A percentile compares a stretch with the other conserved stretches of the same genome.
Evolutionary conservation across 2,329 filamentous ascomycete genomes (phyloP).

Genomic region (Fusarium austroafricanum): DNA sequence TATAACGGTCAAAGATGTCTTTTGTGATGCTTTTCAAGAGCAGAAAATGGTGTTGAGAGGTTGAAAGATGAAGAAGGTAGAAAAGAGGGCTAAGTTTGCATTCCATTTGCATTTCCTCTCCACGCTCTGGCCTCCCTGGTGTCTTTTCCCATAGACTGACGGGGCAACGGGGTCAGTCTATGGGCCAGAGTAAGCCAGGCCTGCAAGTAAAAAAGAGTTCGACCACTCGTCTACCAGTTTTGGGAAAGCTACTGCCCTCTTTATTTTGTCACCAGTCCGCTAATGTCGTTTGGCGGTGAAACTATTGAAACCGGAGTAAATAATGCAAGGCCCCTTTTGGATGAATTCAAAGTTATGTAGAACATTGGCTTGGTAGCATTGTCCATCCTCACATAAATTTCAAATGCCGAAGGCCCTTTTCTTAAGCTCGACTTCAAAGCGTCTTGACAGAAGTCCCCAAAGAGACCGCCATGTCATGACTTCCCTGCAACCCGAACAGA

Average conservation of each 20-base stretch:
- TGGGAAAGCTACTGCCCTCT: background rate
- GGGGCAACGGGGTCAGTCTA: conserved; percentile 43
- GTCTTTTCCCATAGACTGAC: conserved; percentile 49
- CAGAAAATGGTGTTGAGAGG: conserved; percentile 40
- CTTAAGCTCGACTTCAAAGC: background rate
- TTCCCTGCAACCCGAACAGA: background rate
- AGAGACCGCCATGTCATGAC: too few species aligned
- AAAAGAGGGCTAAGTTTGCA: conserved; percentile 39
- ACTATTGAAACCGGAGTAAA: conserved; percentile 39
- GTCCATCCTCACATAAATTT: conserved; percentile 21
- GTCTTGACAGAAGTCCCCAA: background rate
- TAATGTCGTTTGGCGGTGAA: conserved; percentile 38
- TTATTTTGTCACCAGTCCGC: conserved; percentile 11
- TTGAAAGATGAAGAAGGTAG: conserved; percentile 41
- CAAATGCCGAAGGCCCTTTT: background rate
- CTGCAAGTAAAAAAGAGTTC: conserved; percentile 2
- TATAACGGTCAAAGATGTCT: conserved; percentile 5
- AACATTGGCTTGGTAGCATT: conserved; percentile 1
- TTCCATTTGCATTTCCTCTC: conserved; percentile 41
- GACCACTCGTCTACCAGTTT: accelerated
- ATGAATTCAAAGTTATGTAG: conserved; percentile 18
- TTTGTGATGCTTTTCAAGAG: conserved; percentile 18
- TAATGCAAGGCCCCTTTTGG: conserved; percentile 36
- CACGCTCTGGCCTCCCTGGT: conserved; percentile 43
- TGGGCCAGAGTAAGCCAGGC: conserved; percentile 29